Base-by-base conservation (phyloP, 1,284 basidiomycete species). In the Moesziomyces sp. region DNA sequence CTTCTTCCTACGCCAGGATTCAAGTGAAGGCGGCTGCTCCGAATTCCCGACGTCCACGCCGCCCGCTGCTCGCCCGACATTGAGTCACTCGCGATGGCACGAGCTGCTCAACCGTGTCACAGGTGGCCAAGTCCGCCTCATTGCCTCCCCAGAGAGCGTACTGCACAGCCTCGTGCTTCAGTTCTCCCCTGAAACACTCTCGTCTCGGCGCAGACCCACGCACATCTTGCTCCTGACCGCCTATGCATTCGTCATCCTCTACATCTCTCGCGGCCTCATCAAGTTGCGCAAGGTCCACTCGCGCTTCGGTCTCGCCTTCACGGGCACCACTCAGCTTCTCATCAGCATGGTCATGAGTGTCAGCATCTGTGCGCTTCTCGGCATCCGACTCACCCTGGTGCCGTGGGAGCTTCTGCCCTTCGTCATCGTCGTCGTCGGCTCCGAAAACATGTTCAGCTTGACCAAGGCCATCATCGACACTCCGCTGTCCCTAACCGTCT, bases 371-470 rank as follows among this genome's bases (percentile, higher is more conserved):
- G 92, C 92, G 19, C 87, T 95, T 21, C 89, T 91, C 47, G 91
- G 92, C 1, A 92, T 94, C 84, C 90, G 90, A 66, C 88, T 94
- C 9, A 93, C 91, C 0, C 90, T 94, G 87, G 91, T 94, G 21
- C 93, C 93, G 30, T 93, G 92, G 93, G 88, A 87, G 81, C 86
- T 97, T 42, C 87, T 98, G 56, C 94, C 95, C 0, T 93, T 98
- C 68, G 92, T 97, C 50, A 93, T 99, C 52, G 90, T 95, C 18
- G 95, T 98, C 74, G 92, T 97, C 19, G 96, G 96, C 10, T 92
- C 93, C 2, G 96, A 98, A 86, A 97, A 97, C 81, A 98, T 98
- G 95, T 93, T 93, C 83, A 92, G 91, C 77, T 87, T 99, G 81
- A 93, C 94, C 83, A 79, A 93, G 77, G 93, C 94, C 0, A 93